Percentiles rank a stretch among this genome's conserved stretches.
phyloP scores from a whole-genome alignment of 1,284 basidiomycete genomes.

The Grifola frondosa region DNA sequence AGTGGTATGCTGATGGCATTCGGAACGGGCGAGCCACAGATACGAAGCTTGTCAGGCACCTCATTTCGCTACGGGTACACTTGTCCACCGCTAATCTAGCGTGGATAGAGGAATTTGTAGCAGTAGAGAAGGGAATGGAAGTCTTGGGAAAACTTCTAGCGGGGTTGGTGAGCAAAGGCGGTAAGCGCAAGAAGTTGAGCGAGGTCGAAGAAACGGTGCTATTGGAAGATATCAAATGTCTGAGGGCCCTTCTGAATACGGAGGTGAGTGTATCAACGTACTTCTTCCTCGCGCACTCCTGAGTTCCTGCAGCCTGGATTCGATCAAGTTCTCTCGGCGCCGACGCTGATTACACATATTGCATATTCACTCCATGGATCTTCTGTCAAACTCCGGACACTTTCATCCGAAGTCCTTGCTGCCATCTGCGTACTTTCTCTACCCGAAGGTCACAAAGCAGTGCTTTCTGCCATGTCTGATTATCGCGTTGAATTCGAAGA shows the following conservation, averaged over 20 bases:
- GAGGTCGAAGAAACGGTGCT: slow-evolving; percentile 72
- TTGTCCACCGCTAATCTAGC: slow-evolving; percentile 78
- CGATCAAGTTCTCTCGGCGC: slow-evolving; percentile 61
- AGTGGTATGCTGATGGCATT: slow-evolving; percentile 62
- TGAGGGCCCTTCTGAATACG: slow-evolving; percentile 83
- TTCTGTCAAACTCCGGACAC: slow-evolving; percentile 69
- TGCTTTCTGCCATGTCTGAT: slow-evolving; percentile 80
- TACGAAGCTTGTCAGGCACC: slow-evolving; percentile 69
- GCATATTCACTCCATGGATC: slow-evolving; percentile 68
- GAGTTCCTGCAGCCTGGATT: slow-evolving; percentile 57
- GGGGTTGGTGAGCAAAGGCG: slow-evolving; percentile 59
- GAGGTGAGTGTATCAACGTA: slow-evolving; percentile 51
- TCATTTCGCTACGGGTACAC: slow-evolving; percentile 84
- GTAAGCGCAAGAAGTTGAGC: slow-evolving; percentile 54
- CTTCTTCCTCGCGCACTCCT: neutral
- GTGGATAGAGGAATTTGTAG: slow-evolving; percentile 81
- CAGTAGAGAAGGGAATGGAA: slow-evolving; percentile 64
- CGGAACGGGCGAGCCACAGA: slow-evolving; percentile 52
- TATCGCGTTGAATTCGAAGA: slow-evolving; percentile 74
- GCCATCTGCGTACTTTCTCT: slow-evolving; percentile 79
- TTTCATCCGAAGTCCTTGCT: slow-evolving; percentile 78
- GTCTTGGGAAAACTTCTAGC: slow-evolving; percentile 58
- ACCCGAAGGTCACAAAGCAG: slow-evolving; percentile 69
- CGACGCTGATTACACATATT: slow-evolving; percentile 72
- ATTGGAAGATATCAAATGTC: slow-evolving; percentile 75